phyloP scores from a whole-genome alignment of 2,329 filamentous ascomycete species.

The Pseudogymnoascus sp. region DNA sequence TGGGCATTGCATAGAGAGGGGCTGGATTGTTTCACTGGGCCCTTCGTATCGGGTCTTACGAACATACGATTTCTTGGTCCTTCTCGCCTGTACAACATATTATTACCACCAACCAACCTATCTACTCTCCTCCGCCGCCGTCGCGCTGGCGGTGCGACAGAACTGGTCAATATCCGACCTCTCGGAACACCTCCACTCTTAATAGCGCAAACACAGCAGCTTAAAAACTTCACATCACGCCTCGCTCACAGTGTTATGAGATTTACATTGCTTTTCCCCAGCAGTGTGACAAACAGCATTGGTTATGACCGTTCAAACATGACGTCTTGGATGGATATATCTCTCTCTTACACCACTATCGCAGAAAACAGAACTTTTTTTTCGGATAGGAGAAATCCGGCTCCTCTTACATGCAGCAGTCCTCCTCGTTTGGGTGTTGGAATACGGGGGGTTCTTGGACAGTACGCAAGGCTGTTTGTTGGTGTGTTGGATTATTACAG shows the following conservation, averaged over 20 bases:
- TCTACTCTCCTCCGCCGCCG: background rate
- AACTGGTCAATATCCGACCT: background rate
- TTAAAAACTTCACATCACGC: background rate
- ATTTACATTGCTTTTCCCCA: background rate
- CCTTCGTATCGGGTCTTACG: background rate
- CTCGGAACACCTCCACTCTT: background rate
- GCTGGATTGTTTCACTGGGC: background rate
- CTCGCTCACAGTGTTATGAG: background rate
- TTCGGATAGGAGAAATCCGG: background rate
- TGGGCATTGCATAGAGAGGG: background rate
- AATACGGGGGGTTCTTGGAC: background rate
- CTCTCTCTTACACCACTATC: background rate
- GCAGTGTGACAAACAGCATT: background rate
- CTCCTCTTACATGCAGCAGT: background rate
- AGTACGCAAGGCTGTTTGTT: background rate
- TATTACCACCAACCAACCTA: conserved; percentile 3
- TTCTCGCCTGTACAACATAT: conserved; percentile 1
- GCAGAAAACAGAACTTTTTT: background rate
- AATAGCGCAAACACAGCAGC: background rate
- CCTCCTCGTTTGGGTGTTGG: background rate
- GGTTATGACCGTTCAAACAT: background rate
- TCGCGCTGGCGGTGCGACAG: background rate
- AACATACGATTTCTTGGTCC: background rate
- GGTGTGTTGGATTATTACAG: background rate
- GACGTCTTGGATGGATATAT: background rate